Evolutionary conservation across 139 green algal species (phyloP), one percentile per base, ranked within the genome.

Genomic region (Chlorella sp.): DNA sequence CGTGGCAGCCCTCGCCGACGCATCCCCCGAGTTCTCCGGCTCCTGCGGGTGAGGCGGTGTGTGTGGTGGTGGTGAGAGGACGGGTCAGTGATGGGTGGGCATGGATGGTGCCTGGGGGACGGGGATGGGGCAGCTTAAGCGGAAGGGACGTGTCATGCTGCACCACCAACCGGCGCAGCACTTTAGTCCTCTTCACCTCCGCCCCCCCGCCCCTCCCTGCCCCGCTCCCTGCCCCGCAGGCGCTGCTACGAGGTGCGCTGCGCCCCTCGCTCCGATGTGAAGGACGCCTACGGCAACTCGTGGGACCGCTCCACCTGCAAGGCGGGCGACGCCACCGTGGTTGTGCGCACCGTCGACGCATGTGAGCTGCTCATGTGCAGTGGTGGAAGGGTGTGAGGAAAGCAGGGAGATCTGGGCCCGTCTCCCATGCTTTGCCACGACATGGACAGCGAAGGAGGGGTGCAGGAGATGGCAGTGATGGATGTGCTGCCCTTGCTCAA

Each of bases 181-280:
- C 48, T 5, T 16, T 9, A 5, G 48, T 9, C 48, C 3, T 9
- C 64, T 18, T 2, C 64, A 71, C 22, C 64, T 71, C 24, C 34
- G 30, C 4, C 21, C 14, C 15, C 81, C 66, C 32, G 15, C 30
- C 30, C 7, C 75, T 22, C 14, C 4, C 24, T 11, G 11, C n/a
- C 73, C 15, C 12, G 14, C 16, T 11, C 5, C 73, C n/a, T 0
- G 12, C 73, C 30, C 32, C 68, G 80, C 88, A 88, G 88, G 34
- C 88, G 88, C 68, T 93, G 91, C 83, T 93, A 87, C 48, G 88
- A 93, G 81, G 83, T 93, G 60, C 68, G 66, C 28, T 93, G 91
- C 83, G 39, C 82, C 30, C 53, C 57, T 0, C 80, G 69, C 79
- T 66, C 53, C 32, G 3, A 39, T 24, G 81, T 91, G 21, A 85